Conservation (phyloP, 2,329 filamentous ascomycete genomes). For the Coleophoma eucalyptorum region DNA sequence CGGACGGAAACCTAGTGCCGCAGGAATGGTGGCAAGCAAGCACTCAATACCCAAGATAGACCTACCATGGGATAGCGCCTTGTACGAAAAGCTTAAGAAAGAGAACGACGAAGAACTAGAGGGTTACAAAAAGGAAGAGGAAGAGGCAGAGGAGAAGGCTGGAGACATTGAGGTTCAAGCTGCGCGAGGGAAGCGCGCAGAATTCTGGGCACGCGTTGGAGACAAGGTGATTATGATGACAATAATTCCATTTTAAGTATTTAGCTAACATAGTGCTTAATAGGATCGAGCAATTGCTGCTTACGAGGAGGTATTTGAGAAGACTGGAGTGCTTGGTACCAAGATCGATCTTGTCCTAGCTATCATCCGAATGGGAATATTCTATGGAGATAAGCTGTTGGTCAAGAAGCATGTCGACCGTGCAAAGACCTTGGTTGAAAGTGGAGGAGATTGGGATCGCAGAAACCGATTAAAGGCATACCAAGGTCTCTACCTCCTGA, state of each 20-base stretch:
- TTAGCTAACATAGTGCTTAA: constrained; percentile 12
- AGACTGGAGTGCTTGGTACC: constrained; percentile 92
- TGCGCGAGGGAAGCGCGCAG: constrained; percentile 88
- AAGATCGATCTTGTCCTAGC: constrained; percentile 97
- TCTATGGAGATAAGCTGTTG: constrained; percentile 88
- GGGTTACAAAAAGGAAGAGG: constrained; percentile 77
- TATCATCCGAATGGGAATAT: constrained; percentile 91
- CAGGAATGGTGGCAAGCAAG: constrained; percentile 73
- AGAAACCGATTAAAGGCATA: constrained; percentile 98
- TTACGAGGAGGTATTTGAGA: constrained; percentile 92
- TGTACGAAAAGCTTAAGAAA: constrained; percentile 74
- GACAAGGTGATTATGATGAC: constrained; percentile 67
- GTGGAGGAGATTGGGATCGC: constrained; percentile 96
- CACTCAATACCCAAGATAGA: constrained; percentile 60
- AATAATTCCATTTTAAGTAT: no score
- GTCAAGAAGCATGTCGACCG: constrained; percentile 94
- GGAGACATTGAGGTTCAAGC: constrained; percentile 94
- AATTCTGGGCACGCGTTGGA: constrained; percentile 92
- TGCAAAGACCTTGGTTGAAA: constrained; percentile 85
- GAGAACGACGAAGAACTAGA: constrained; percentile 78
- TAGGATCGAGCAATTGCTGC: constrained; percentile 92
- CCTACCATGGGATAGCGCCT: constrained; percentile 84
- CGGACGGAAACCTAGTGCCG: constrained; percentile 65
- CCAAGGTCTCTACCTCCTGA: constrained; percentile 90
- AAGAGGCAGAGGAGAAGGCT: constrained; percentile 92